A percentile compares a stretch with the other conserved stretches of the same genome.
These are phyloP conservation scores for Leptographium lundbergii DNA, from an alignment of 2,329 filamentous ascomycete genomes.

Conservation along the genomic window DNA sequence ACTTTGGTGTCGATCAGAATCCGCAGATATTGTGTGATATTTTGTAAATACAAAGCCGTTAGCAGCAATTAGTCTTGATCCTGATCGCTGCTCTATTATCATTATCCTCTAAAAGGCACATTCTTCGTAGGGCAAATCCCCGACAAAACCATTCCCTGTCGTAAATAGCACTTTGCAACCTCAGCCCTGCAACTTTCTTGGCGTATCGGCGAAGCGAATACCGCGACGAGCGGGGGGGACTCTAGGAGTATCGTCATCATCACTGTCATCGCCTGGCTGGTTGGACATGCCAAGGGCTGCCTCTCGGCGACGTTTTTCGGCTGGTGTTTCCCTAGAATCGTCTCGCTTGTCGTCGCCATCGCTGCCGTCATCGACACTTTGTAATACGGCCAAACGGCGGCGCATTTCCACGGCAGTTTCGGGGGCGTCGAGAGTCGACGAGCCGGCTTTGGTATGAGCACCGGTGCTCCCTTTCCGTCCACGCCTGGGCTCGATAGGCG, in stretches of 20 bases:
- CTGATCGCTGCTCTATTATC: neutral
- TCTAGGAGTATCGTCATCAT: conserved; percentile 44
- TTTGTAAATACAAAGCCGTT: neutral
- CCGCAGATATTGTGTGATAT: neutral
- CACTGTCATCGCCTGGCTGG: conserved; percentile 31
- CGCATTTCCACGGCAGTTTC: conserved; percentile 62
- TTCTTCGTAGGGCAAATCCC: neutral
- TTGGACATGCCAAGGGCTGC: conserved; percentile 54
- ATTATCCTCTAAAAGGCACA: neutral
- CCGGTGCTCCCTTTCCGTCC: neutral
- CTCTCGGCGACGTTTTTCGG: conserved; percentile 60
- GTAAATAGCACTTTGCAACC: neutral
- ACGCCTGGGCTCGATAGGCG: neutral
- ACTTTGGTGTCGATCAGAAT: neutral
- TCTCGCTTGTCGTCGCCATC: conserved; percentile 26
- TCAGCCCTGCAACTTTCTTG: conserved; percentile 8
- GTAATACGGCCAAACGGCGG: conserved; percentile 45
- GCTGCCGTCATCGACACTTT: conserved; percentile 26
- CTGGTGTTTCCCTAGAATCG: conserved; percentile 49
- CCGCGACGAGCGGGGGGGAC: conserved; percentile 39
- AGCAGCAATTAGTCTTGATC: neutral
- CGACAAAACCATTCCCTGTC: neutral
- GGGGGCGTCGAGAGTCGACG: neutral
- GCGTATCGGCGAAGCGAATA: conserved; percentile 47
- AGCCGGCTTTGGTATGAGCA: neutral